Base-by-base conservation (phyloP, 768 basidiomycete genomes). In the Leccinum uliginosum region DNA sequence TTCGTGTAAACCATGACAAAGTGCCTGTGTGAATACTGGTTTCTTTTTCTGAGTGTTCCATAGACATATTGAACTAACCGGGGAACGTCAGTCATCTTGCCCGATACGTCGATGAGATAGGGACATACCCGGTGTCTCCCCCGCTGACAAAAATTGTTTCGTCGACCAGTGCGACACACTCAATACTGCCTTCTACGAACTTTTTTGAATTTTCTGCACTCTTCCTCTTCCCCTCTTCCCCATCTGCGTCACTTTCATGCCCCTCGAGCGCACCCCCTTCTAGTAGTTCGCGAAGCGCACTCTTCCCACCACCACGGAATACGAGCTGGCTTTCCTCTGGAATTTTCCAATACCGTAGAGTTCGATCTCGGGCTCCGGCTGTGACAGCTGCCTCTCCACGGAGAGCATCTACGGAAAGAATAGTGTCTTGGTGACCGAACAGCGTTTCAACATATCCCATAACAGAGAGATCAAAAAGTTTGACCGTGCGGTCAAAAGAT, bases 41-140 rank as follows among this genome's bases (percentile, higher is more conserved):
- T 98, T 98, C 78, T 98, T 98, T 80, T 93, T 96, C 59, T 82
- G 81, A 10, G 84, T 97, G 29, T 80, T 83, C 94, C 96, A 99
- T 4, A 99, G 80, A 58, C 83, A 90, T 67, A 99, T 86, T n/a
- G 94, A 88, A 0, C 95, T 58, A 59, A 32, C 26, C 26, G 7
- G 12, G 9, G 15, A 38, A 11, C 27, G 11, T 64, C 23, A 55
- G 54, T 9, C 23, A 44, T 29, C 55, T 45, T 35, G 21, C 53
- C 24, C 30, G 51, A 38, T 17, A 52, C 10, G 15, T 24, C 40
- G 57, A 50, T 45, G 44, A 38, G 32, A 55, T 6, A 23, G 27
- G 48, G 35, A 50, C 89, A 58, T 71, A 94, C 94, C 96, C 97
- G 66, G 91, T 95, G 71, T 99, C 95, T 4, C 97, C 97, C 1